Conservation (phyloP, 495 filamentous ascomycete genomes). For the Pyrenopolyporus hunteri region DNA sequence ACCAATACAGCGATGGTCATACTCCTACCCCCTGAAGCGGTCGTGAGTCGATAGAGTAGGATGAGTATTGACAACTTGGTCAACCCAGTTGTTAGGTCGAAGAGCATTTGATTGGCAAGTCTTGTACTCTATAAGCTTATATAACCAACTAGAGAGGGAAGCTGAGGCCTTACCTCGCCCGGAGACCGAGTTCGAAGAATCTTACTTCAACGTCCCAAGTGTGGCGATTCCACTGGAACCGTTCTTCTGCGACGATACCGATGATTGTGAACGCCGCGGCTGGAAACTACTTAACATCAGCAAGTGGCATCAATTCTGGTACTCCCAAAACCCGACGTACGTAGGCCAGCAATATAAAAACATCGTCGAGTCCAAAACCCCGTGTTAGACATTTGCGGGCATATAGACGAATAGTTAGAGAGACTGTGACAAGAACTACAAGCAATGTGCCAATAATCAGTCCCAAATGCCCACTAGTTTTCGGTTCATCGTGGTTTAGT, state of each 20-base stretch:
- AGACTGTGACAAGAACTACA: conserved; percentile 46
- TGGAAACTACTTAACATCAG: conserved; percentile 34
- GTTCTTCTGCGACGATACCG: conserved; percentile 47
- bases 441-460: conserved; percentile 53
- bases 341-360: conserved; percentile 51
- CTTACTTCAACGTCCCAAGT: conserved; percentile 56
- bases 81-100: conserved; percentile 58
- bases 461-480: conserved; percentile 54
- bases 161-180: conserved; percentile 44
- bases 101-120: conserved; percentile 59
- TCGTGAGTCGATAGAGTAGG: conserved; percentile 49
- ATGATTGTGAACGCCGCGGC: conserved; percentile 53
- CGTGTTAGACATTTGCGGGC: conserved; percentile 52
- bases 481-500: conserved; percentile 62
- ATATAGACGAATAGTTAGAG: conserved; percentile 56
- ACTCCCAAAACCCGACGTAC: conserved; percentile 16
- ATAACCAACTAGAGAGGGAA: not conserved
- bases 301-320: conserved; percentile 14
- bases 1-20: conserved; percentile 45
- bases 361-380: conserved; percentile 57
- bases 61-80: conserved; percentile 64
- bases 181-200: conserved; percentile 45
- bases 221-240: conserved; percentile 63
- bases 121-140: conserved; percentile 32
- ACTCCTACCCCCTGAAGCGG: conserved; percentile 25